phyloP scores from a whole-genome alignment of 106 monocot genomes.

The Dioscorea alata region DNA sequence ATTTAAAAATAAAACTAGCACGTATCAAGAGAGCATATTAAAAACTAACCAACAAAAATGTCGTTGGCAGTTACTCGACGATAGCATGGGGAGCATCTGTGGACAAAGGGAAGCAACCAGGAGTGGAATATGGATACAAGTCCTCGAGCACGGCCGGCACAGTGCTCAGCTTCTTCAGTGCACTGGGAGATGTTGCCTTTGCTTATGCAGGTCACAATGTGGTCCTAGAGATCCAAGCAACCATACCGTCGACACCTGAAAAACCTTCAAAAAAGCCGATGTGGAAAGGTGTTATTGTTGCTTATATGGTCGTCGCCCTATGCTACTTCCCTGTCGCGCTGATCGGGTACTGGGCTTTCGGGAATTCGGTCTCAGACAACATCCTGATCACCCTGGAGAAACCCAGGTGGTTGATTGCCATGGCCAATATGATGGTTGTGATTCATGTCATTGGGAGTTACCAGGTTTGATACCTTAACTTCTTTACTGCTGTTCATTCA shows the following conservation, averaged over 20 bases:
- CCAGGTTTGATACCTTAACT: slow-evolving; percentile 10
- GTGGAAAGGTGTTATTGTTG: slow-evolving; percentile 18
- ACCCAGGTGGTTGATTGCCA: slow-evolving; percentile 21
- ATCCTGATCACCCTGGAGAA: slow-evolving; percentile 22
- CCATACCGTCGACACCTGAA: slow-evolving; percentile 30
- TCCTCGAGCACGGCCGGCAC: neutral
- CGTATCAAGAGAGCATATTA: too few relatives aligned
- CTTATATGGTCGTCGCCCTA: slow-evolving; percentile 17
- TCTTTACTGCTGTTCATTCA: neutral
- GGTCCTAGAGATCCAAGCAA: slow-evolving; percentile 30
- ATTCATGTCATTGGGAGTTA: slow-evolving; percentile 36
- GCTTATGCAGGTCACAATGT: slow-evolving; percentile 32
- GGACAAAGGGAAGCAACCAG: slow-evolving; percentile 3
- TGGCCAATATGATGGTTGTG: slow-evolving; percentile 25
- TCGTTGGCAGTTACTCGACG: slow-evolving; percentile 9
- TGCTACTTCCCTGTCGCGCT: slow-evolving; percentile 23
- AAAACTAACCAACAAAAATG: neutral
- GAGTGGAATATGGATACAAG: slow-evolving; percentile 1
- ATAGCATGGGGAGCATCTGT: slow-evolving; percentile 16
- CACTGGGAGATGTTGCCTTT: slow-evolving; percentile 21
- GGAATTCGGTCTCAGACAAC: slow-evolving; percentile 16
- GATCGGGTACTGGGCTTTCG: slow-evolving; percentile 23
- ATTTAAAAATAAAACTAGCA: neutral
- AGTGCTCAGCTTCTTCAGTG: slow-evolving; percentile 12
- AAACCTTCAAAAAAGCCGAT: slow-evolving; percentile 23